Percentiles rank a stretch among this genome's conserved stretches.
phyloP scores from a whole-genome alignment of 73 alveolate genomes.

The Tetrahymena borealis region DNA sequence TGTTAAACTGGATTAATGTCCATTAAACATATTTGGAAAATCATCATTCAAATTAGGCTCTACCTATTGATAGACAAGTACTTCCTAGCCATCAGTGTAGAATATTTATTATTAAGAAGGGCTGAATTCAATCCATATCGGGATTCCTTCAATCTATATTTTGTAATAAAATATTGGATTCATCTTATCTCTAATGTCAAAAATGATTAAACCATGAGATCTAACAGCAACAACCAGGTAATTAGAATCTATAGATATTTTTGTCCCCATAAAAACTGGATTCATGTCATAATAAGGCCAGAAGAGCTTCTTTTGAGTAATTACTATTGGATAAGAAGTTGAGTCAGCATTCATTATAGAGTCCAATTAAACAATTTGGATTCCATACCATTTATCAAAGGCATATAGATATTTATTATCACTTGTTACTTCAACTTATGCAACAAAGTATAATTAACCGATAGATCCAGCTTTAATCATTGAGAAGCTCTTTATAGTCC shows the following conservation, averaged over 20 bases:
- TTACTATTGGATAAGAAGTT: neutral
- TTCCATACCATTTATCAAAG: neutral
- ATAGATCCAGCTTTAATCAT: neutral
- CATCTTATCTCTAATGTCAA: neutral
- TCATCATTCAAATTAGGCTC: neutral
- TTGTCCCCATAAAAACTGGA: neutral
- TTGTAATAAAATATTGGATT: neutral
- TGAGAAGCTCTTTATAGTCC: neutral
- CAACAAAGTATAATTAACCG: neutral
- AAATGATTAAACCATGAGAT: neutral
- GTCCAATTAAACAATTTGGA: neutral
- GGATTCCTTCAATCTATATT: neutral
- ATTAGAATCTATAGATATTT: neutral
- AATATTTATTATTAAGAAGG: neutral
- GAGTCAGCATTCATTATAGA: neutral
- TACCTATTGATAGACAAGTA: neutral
- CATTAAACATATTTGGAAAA: neutral
- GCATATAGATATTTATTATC: neutral
- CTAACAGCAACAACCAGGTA: neutral
- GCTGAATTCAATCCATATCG: neutral
- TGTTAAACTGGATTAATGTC: neutral
- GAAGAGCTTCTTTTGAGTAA: neutral
- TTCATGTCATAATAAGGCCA: neutral
- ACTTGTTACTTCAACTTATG: neutral
- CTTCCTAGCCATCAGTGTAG: neutral